Base-by-base conservation (phyloP, 768 basidiomycete species). In the Hericium alpestre region DNA sequence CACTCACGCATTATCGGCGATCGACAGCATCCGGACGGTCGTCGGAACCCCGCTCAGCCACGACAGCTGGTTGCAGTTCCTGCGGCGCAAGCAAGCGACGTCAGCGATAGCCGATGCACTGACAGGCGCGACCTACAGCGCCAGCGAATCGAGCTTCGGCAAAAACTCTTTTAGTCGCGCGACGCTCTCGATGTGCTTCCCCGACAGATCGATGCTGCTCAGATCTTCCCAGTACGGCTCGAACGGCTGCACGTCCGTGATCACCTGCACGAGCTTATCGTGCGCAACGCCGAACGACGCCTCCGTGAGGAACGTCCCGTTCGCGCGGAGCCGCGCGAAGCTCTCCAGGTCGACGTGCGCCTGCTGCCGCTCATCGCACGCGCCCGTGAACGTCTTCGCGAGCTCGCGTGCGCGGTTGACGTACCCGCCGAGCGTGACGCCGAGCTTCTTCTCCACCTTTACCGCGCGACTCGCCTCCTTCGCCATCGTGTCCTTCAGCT, bases 211-310 rank as follows among this genome's bases (percentile, higher is more conserved):
- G 62, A 99, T 84, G 23, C 73, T 70, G 56, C 65, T 74, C 58
- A 99, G 71, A 41, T 79, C 75, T 64, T 97, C 94, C 96, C 96
- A 99, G 66, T 90, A 79, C 22, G 94, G 93, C 66, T 93, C 91
- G 70, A 90, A 96, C 18, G 94, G 93, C 66, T 93, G 87, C 12
- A 93, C 83, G 65, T 97, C 93, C 46, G 94, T 97, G 66, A 99
- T 91, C 64, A 90, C 84, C 68, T 90, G 82, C 1, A 98, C 87
- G 5, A 99, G 80, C 48, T 82, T 80, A 67, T 97, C 95, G 64
- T 91, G 90, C n/a, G 93, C 81, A 47, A 97, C 84, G 15, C 82
- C 92, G 67, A 99, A 99, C 43, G 94, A 97, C 67, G 94, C 97
- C 67, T 98, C 94, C 11, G 95, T 98, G 61, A 98, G 75, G 73